Evolutionary conservation across 371 early-diverging fungal species (phyloP).

Genomic region (Capillidium heterosporum): DNA sequence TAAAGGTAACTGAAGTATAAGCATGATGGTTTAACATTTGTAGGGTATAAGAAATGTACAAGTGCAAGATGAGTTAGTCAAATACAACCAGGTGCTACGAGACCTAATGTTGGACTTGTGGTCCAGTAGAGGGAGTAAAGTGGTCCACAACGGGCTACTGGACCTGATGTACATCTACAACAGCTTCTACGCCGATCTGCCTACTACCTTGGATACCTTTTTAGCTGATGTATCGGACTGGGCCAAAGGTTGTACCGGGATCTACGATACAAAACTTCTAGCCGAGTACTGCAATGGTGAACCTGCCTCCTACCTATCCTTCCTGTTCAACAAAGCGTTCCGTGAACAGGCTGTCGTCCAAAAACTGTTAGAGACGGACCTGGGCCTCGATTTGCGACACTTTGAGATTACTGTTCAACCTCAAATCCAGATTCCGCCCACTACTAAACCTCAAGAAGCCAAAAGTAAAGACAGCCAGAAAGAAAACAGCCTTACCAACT

Average conservation of each 20-base stretch:
- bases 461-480: neutral
- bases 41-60: neutral
- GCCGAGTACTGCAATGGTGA: slow-evolving; percentile 42
- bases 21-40: too few species aligned
- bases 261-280: slow-evolving; percentile 80
- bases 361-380: neutral
- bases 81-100: neutral
- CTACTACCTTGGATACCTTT: slow-evolving; percentile 41
- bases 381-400: neutral
- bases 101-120: slow-evolving; percentile 17
- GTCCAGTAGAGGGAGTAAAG: slow-evolving; percentile 28
- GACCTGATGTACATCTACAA: slow-evolving; percentile 81
- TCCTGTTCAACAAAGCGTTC: slow-evolving; percentile 54
- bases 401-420: slow-evolving; percentile 3
- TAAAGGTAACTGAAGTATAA: too few species aligned
- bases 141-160: slow-evolving; percentile 80
- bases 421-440: neutral
- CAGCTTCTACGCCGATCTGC: slow-evolving; percentile 56
- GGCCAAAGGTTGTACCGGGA: slow-evolving; percentile 54
- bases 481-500: neutral
- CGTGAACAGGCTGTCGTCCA: slow-evolving; percentile 6
- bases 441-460: neutral
- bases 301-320: slow-evolving; percentile 48
- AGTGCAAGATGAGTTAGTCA: neutral
- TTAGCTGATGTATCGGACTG: slow-evolving; percentile 38